These are phyloP conservation scores for Anisodus tanguticus DNA, from an alignment of 257 asterid species.

Conservation along the genomic window DNA sequence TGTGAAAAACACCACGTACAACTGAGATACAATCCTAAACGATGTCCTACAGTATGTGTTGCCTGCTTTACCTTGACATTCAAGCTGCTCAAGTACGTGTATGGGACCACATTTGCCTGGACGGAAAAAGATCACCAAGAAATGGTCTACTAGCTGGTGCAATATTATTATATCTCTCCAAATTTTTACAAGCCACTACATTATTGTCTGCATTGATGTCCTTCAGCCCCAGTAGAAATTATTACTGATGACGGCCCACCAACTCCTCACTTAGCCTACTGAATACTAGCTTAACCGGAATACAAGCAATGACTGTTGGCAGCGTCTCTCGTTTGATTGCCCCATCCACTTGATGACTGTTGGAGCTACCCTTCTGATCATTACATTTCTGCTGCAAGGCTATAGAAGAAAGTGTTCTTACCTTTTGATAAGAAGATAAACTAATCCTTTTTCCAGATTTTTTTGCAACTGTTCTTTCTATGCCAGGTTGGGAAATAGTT, in stretches of 20 bases:
- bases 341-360: slow-evolving; percentile 46
- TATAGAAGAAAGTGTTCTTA: slow-evolving; percentile 73
- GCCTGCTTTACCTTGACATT: slow-evolving; percentile 18
- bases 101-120: neutral
- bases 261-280: slow-evolving; percentile 90
- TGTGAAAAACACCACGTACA: neutral
- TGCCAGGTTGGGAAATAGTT: slow-evolving; percentile 34
- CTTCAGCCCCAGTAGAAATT: slow-evolving; percentile 27
- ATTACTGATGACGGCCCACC: slow-evolving; percentile 68
- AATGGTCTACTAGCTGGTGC: neutral
- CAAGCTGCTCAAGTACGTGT: slow-evolving; percentile 5
- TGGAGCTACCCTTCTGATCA: slow-evolving; percentile 38
- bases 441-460: slow-evolving; percentile 55
- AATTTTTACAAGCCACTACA: slow-evolving; percentile 7
- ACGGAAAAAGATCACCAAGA: neutral
- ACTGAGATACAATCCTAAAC: slow-evolving; percentile 10
- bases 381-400: slow-evolving; percentile 57
- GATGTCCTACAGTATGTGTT: neutral
- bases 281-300: slow-evolving; percentile 93
- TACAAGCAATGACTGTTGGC: slow-evolving; percentile 71
- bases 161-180: slow-evolving; percentile 19
- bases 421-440: slow-evolving; percentile 65
- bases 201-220: slow-evolving; percentile 35
- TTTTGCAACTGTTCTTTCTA: slow-evolving; percentile 47
- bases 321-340: slow-evolving; percentile 55